phyloP scores from a whole-genome alignment of 352 stramenopile species.

The Phytophthora agathidicida region DNA sequence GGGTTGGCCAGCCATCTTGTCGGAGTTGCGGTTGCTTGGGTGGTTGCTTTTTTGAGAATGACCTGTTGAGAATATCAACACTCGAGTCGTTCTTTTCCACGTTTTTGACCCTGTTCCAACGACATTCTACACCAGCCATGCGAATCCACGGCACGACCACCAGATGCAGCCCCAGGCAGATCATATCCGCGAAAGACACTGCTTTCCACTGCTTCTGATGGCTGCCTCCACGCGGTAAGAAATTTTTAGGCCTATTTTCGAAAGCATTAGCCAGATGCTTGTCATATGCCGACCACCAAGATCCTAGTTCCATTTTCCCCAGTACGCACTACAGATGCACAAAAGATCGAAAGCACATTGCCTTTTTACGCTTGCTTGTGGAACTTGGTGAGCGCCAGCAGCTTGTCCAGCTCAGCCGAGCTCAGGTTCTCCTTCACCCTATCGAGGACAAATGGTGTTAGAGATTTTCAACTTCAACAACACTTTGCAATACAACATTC shows the following conservation, averaged over 20 bases:
- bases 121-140: slow-evolving; percentile 15
- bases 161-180: slow-evolving; percentile 18
- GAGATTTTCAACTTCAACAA: background rate
- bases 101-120: slow-evolving; percentile 23
- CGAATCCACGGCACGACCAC: background rate
- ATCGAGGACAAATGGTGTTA: too few species aligned
- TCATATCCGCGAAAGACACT: slow-evolving; percentile 28
- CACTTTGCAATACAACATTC: background rate
- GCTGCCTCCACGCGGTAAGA: background rate
- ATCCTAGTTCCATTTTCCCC: slow-evolving; percentile 23
- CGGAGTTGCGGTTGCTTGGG: slow-evolving; percentile 6
- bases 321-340: slow-evolving; percentile 20
- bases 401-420: slow-evolving; percentile 41
- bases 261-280: too few species aligned
- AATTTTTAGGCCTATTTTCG: slow-evolving; percentile 13
- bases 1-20: slow-evolving; percentile 25
- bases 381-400: slow-evolving; percentile 29
- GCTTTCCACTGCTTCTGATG: slow-evolving; percentile 26
- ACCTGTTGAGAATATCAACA: background rate
- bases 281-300: slow-evolving; percentile 24
- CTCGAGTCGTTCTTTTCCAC: slow-evolving; percentile 8
- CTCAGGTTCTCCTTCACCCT: slow-evolving; percentile 72
- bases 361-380: slow-evolving; percentile 21
- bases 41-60: slow-evolving; percentile 35
- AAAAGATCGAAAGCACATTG: slow-evolving; percentile 10